Conservation (phyloP, 2,329 filamentous ascomycete genomes). For the Exophiala dermatitidis region DNA sequence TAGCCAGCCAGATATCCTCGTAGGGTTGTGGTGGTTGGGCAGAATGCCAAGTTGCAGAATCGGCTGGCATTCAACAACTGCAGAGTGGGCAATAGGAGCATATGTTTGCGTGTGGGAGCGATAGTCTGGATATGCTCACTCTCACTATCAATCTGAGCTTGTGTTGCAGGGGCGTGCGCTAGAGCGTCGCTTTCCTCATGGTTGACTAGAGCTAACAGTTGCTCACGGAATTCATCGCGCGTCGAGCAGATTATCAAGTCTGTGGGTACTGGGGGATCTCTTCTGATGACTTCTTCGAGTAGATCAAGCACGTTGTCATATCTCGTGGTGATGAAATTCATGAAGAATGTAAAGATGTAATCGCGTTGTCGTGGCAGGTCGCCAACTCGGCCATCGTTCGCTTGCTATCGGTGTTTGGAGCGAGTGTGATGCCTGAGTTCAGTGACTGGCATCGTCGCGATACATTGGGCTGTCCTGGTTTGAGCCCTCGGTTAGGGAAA, state of each 20-base stretch:
- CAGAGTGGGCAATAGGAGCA: conserved; percentile 58
- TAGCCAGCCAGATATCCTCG: conserved; percentile 62
- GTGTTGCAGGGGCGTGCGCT: conserved; percentile 6
- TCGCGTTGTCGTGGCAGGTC: background rate
- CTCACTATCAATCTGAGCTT: conserved; percentile 4
- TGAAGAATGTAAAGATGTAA: background rate
- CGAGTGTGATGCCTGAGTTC: no score
- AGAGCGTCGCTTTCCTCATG: conserved; percentile 24
- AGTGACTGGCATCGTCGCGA: no score
- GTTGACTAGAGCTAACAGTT: conserved; percentile 48
- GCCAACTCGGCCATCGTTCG: background rate
- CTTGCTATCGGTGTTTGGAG: background rate
- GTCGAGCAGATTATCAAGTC: conserved; percentile 65
- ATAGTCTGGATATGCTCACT: background rate
- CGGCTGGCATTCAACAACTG: conserved; percentile 61
- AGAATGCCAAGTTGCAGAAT: conserved; percentile 64
- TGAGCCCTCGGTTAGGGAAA: no score
- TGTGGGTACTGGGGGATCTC: conserved; percentile 50
- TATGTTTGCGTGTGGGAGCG: conserved; percentile 27
- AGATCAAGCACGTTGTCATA: conserved; percentile 48
- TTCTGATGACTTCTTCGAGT: conserved; percentile 54
- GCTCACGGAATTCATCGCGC: conserved; percentile 56
- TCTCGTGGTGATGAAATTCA: conserved; percentile 1
- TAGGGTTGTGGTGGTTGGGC: conserved; percentile 67
- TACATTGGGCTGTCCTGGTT: background rate